A percentile compares a stretch with the other conserved stretches of the same genome.
Evolutionary conservation across 2,329 filamentous ascomycete genomes (phyloP).

Genomic region (Fusarium virguliforme): DNA sequence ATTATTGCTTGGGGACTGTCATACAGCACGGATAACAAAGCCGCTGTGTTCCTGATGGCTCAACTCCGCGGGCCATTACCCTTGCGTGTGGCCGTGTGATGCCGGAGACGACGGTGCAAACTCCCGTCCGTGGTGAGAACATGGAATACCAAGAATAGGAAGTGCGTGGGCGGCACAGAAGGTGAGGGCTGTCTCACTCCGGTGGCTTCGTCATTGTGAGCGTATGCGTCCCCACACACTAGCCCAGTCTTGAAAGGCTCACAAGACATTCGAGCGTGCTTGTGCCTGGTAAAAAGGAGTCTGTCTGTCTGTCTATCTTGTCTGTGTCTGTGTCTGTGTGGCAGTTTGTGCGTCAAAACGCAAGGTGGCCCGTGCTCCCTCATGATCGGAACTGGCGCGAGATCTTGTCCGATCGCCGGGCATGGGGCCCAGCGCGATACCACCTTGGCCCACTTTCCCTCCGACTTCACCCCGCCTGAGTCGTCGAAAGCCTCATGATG

Average conservation of each 20-base stretch:
- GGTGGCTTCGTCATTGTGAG: conserved; percentile 18
- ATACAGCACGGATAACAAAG: conserved; percentile 1
- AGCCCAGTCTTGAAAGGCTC: background rate
- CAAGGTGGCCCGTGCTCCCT: conserved; percentile 42
- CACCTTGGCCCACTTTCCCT: conserved; percentile 17
- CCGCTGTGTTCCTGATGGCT: background rate
- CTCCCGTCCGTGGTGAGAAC: background rate
- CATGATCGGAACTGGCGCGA: conserved; percentile 41
- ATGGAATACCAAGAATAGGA: background rate
- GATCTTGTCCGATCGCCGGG: conserved; percentile 45
- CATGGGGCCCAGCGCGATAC: conserved; percentile 29
- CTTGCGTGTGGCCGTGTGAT: conserved; percentile 1
- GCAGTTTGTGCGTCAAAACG: conserved; percentile 20
- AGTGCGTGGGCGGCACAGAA: background rate
- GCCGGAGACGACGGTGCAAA: background rate
- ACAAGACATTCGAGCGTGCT: conserved; percentile 3
- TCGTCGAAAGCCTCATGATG: conserved; percentile 27
- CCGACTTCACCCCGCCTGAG: conserved; percentile 26
- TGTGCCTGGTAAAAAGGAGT: conserved; percentile 13
- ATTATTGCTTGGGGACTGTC: background rate
- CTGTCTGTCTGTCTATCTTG: background rate
- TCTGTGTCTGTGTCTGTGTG: background rate
- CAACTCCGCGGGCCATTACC: background rate
- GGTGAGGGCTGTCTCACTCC: background rate
- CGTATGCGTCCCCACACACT: background rate